Evolutionary conservation across 1,284 basidiomycete genomes (phyloP).

Genomic region (Vanrija sp.): DNA sequence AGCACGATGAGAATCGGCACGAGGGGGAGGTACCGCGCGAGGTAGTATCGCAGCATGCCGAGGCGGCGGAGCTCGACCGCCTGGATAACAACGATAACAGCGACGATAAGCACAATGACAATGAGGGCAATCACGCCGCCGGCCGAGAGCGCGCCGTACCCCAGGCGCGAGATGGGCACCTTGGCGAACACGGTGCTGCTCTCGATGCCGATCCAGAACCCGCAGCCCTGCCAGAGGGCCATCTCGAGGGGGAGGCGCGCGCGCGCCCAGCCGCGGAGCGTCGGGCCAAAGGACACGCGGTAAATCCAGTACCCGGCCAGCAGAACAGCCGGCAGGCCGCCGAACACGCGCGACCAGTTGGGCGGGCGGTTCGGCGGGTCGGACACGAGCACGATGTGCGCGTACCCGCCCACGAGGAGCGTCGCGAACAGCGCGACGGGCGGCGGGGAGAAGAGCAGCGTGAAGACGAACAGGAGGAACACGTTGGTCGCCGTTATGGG

Average conservation of each 20-base stretch:
- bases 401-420: slow-evolving; percentile 34
- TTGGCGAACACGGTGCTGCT: slow-evolving; percentile 37
- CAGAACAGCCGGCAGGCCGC: slow-evolving; percentile 25
- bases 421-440: slow-evolving; percentile 24
- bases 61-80: slow-evolving; percentile 29
- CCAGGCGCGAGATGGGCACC: slow-evolving; percentile 38
- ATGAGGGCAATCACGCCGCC: slow-evolving; percentile 29
- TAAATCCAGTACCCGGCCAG: slow-evolving; percentile 39
- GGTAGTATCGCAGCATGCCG: slow-evolving; percentile 37
- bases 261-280: slow-evolving; percentile 28
- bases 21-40: slow-evolving; percentile 39
- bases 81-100: slow-evolving; percentile 32
- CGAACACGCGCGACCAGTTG: slow-evolving; percentile 31
- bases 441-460: slow-evolving; percentile 30
- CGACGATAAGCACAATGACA: slow-evolving; percentile 26
- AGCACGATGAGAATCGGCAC: slow-evolving; percentile 37
- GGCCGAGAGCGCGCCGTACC: slow-evolving; percentile 31
- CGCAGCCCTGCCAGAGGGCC: slow-evolving; percentile 41
- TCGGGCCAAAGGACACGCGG: slow-evolving; percentile 29
- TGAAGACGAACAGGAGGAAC: slow-evolving; percentile 29
- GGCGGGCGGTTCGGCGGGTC: slow-evolving; percentile 30
- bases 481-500: slow-evolving; percentile 38
- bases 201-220: slow-evolving; percentile 45
- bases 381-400: slow-evolving; percentile 35
- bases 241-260: slow-evolving; percentile 30